Percentiles rank a stretch among this genome's conserved stretches.
These are phyloP conservation scores for Paramecium biaurelia DNA, from an alignment of 73 alveolate species.

Conservation along the genomic window DNA sequence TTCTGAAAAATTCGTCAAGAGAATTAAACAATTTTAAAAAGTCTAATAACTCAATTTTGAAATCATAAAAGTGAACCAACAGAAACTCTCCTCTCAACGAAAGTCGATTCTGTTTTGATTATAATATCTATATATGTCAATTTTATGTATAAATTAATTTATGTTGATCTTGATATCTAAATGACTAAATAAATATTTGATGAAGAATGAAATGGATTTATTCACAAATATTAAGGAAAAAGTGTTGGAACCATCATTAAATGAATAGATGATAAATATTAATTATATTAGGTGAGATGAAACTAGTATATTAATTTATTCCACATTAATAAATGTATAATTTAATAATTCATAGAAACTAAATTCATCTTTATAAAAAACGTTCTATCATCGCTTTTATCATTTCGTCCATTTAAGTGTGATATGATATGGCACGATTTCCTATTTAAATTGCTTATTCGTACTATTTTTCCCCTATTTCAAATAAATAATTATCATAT, in stretches of 20 bases:
- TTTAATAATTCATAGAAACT: background rate
- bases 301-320: background rate
- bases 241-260: background rate
- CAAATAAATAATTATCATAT: background rate
- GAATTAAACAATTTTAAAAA: slow-evolving; percentile 22
- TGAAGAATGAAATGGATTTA: background rate
- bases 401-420: background rate
- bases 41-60: background rate
- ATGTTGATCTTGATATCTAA: no score
- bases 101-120: background rate
- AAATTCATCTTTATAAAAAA: background rate
- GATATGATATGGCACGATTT: background rate
- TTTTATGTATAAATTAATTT: no score
- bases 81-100: background rate
- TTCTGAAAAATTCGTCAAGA: slow-evolving; percentile 16
- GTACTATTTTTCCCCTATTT: background rate
- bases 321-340: background rate
- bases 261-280: background rate
- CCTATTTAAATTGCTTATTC: background rate
- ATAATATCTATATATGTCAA: background rate
- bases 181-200: background rate
- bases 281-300: background rate
- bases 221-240: background rate
- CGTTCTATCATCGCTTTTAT: slow-evolving; percentile 1
- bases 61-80: background rate